phyloP scores from a whole-genome alignment of 768 basidiomycete species.

The Podaxis sp. region DNA sequence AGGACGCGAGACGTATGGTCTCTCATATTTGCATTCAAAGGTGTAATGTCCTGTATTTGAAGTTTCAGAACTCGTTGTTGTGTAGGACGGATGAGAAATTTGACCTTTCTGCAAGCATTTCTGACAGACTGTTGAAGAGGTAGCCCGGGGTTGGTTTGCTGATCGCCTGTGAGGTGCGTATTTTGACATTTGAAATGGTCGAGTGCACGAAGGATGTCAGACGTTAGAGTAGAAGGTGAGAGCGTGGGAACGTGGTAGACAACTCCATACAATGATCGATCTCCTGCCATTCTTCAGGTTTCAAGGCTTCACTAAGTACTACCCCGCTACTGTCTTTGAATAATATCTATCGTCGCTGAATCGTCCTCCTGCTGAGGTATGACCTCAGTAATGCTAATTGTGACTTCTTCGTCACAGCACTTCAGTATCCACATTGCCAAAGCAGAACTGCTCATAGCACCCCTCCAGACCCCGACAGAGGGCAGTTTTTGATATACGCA shows the following conservation, averaged over 20 bases:
- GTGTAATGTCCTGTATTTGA: conserved; percentile 72
- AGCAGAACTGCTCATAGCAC: too few species aligned
- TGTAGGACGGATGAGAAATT: conserved; percentile 11
- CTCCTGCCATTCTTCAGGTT: background rate
- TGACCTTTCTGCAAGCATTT: conserved; percentile 72
- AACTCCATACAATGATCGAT: too few species aligned
- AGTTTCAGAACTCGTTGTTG: background rate
- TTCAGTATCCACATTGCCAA: too few species aligned
- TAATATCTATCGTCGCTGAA: too few species aligned
- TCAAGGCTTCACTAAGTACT: too few species aligned
- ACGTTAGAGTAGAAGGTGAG: background rate
- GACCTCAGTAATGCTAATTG: too few species aligned
- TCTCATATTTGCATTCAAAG: conserved; percentile 79
- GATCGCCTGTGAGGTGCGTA: conserved; percentile 71
- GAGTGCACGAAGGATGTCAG: background rate
- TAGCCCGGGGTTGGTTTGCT: conserved; percentile 58
- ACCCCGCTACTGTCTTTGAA: too few species aligned
- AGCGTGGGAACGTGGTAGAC: background rate
- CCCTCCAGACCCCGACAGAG: too few species aligned
- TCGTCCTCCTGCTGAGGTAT: too few species aligned
- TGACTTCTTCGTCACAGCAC: too few species aligned
- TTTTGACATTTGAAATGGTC: conserved; percentile 55
- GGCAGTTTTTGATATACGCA: too few species aligned
- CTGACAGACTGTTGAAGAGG: conserved; percentile 70
- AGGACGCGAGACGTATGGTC: conserved; percentile 86